These are phyloP conservation scores for Mycosphaerelloides madeirae DNA, from an alignment of 2,329 filamentous ascomycete genomes.

Conservation along the genomic window DNA sequence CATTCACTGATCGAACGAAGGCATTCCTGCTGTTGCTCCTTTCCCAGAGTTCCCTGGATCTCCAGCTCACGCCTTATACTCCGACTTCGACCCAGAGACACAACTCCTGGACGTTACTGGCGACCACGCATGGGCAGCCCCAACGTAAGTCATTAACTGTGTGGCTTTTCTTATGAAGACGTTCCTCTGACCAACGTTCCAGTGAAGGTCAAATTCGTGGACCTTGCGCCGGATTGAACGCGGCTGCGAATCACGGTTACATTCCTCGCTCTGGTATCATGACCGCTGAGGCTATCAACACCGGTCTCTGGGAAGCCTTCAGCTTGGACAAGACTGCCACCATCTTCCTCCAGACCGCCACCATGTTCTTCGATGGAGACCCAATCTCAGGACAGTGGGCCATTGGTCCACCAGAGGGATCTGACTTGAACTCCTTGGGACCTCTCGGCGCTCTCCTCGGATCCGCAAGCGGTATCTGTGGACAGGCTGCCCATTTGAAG, in stretches of 20 bases:
- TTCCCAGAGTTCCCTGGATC: slow-evolving; percentile 23
- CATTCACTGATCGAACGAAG: slow-evolving; percentile 4
- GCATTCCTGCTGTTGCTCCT: slow-evolving; percentile 11
- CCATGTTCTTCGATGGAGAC: slow-evolving; percentile 23
- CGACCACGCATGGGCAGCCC: slow-evolving; percentile 20
- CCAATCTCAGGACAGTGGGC: slow-evolving; percentile 18
- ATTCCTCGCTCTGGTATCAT: slow-evolving; percentile 20
- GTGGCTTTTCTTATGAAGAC: slow-evolving; percentile 25
- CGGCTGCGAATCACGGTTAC: slow-evolving; percentile 27
- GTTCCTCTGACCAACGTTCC: not conserved
- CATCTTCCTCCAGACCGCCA: slow-evolving; percentile 23
- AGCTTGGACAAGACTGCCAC: slow-evolving; percentile 21
- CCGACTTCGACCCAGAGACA: slow-evolving; percentile 24
- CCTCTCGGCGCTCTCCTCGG: slow-evolving; percentile 20
- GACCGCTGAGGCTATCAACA: slow-evolving; percentile 19
- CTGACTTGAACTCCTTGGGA: slow-evolving; percentile 21
- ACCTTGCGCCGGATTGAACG: not conserved
- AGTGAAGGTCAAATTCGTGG: not conserved
- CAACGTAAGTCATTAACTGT: slow-evolving; percentile 15
- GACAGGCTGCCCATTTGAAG: slow-evolving; percentile 20
- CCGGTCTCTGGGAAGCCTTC: slow-evolving; percentile 20
- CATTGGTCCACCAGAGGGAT: slow-evolving; percentile 14
- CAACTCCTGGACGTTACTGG: slow-evolving; percentile 27
- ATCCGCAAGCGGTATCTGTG: slow-evolving; percentile 25
- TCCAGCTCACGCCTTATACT: slow-evolving; percentile 18